Evolutionary conservation across 202 grass and related monocot genomes (phyloP), one percentile per base, ranked within the genome.

Genomic region (Musa balbisiana): DNA sequence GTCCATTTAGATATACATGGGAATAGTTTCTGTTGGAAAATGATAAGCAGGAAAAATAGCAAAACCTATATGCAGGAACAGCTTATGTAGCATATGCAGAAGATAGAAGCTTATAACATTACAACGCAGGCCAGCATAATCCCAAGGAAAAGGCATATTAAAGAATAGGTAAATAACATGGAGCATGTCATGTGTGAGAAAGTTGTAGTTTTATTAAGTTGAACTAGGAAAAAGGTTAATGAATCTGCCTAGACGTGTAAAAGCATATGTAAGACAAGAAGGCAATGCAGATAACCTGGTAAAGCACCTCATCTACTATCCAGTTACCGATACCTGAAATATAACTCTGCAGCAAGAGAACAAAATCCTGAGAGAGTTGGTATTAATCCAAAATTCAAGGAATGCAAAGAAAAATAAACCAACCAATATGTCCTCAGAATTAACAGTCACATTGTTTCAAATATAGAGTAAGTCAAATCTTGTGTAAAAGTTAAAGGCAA

Each of bases 231-330:
- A 16, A 68, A 68, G 10, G 25, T 43, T 13, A 16, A 29, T 16
- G 27, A 16, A 68, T 68, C 22, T 17, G 11, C 11, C 24, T 6
- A 68, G 5, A 68, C 11, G 10, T 1, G 12, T 54, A 24, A 73
- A 73, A 27, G 21, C 8, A 73, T 8, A 26, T 12, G 11, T 11
- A 73, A 25, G 24, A 11, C n/a, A 54, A 0, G 3, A 21, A 54
- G 71, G 80, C 1, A 49, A 17, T 49, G 58, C 3, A 5, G 14
- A 64, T 71, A 85, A 93, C 88, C 93, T 93, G 90, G 79, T 98
- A 98, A 87, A 98, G 87, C 62, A 98, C 94, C 79, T 98, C 90
- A 66, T 98, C 94, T 80, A 87, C 88, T 81, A 98, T 74, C 94
- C 90, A 98, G 62, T 93, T 98, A 71, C 94, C 90, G 53, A 98